A percentile compares a stretch with the other conserved stretches of the same genome.
These are phyloP conservation scores for Triadica sebifera DNA, from an alignment of 345 rosid species.

Conservation along the genomic window DNA sequence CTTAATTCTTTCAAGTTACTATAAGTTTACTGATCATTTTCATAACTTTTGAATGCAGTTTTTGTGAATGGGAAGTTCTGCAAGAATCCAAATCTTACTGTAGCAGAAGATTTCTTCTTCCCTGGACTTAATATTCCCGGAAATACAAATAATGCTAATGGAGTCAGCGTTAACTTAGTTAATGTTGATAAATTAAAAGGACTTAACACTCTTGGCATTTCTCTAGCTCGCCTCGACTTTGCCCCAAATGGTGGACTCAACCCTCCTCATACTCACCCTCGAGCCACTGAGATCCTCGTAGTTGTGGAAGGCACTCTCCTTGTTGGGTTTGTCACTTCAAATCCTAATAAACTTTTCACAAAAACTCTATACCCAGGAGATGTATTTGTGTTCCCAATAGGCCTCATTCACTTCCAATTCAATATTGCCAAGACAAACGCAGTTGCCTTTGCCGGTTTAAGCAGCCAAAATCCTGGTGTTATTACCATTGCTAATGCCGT, in stretches of 20 bases:
- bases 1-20: too few relatives aligned
- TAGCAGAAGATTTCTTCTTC: slow-evolving; percentile 4
- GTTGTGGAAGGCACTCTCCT: not conserved
- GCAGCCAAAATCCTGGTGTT: slow-evolving; percentile 11
- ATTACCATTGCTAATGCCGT: slow-evolving; percentile 2
- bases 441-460: not conserved
- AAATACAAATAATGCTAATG: slow-evolving; percentile 1
- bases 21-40: not conserved
- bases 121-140: slow-evolving; percentile 3
- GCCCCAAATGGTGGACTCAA: not conserved
- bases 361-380: not conserved
- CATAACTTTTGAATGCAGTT: too few relatives aligned
- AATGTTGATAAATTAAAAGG: slow-evolving; percentile 1
- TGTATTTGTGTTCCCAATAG: slow-evolving; percentile 2
- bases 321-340: slow-evolving; percentile 9
- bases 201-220: slow-evolving; percentile 9
- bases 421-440: not conserved
- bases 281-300: not conserved
- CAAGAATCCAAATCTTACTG: not conserved
- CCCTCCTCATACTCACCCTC: slow-evolving; percentile 11
- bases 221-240: slow-evolving; percentile 7
- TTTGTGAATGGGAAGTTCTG: not conserved
- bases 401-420: slow-evolving; percentile 1
- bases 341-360: not conserved
- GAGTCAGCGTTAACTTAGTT: not conserved